A percentile compares a stretch with the other conserved stretches of the same genome.
phyloP scores from a whole-genome alignment of 352 stramenopile species.

The Thalassiosira livingstoniorum region DNA sequence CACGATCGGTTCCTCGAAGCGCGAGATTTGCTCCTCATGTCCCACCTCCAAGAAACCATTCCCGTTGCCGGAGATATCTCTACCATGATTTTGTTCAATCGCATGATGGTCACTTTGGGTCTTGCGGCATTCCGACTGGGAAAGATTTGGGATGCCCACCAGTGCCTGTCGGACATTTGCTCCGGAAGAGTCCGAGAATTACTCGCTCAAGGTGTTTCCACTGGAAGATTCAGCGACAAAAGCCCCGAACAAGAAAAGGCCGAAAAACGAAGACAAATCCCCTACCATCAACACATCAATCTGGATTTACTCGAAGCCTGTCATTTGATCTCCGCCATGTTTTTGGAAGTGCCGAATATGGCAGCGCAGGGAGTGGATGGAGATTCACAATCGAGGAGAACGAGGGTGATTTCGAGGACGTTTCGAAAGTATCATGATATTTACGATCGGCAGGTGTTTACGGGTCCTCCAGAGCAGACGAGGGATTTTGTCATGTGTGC shows the following conservation, averaged over 20 bases:
- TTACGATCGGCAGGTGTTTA: constrained; percentile 93
- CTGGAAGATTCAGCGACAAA: constrained; percentile 92
- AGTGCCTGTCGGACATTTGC: constrained; percentile 97
- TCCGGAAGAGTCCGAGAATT: constrained; percentile 91
- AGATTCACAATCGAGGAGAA: constrained; percentile 40
- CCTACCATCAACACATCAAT: constrained; percentile 99
- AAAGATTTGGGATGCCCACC: constrained; percentile 95
- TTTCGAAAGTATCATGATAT: constrained; percentile 93
- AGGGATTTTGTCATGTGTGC: constrained; percentile 97
- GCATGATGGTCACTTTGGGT: constrained; percentile 90
- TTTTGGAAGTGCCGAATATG: constrained; percentile 98
- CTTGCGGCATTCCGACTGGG: constrained; percentile 96
- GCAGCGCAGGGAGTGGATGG: constrained; percentile 82
- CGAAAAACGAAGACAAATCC: constrained; percentile 95
- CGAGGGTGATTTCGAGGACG: constrained; percentile 91
- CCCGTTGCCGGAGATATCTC: constrained; percentile 88
- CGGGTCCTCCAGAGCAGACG: constrained; percentile 96
- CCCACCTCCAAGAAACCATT: constrained; percentile 97
- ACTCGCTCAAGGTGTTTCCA: constrained; percentile 92
- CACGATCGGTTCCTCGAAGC: constrained; percentile 98
- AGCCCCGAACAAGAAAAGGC: constrained; percentile 96
- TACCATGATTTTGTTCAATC: constrained; percentile 98
- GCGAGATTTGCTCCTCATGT: constrained; percentile 98
- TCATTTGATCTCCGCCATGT: constrained; percentile 98
- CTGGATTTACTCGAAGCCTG: constrained; percentile 97